Conservation (phyloP, 768 basidiomycete species). For the Leccinum disarticulatum region DNA sequence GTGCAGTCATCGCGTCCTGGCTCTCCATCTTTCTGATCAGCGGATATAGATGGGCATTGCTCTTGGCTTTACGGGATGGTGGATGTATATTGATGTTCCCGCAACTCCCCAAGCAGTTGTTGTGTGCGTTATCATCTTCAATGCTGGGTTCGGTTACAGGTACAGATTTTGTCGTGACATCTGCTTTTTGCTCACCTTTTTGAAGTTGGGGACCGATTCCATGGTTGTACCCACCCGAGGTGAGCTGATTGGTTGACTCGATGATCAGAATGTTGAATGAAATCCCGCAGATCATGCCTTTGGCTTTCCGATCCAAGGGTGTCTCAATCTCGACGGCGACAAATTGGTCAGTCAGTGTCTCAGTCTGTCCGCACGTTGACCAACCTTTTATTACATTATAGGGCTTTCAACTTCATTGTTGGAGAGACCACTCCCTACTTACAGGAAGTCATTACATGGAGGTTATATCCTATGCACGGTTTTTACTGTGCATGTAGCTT, state of each 20-base stretch:
- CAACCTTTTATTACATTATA: constrained; percentile 12
- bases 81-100: constrained; percentile 88
- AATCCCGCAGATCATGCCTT: constrained; percentile 76
- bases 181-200: constrained; percentile 2
- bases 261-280: constrained; percentile 1
- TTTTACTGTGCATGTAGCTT: constrained; percentile 90
- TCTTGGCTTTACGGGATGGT: constrained; percentile 82
- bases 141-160: constrained; percentile 92
- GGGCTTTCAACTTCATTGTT: constrained; percentile 88
- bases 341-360: constrained; percentile 46
- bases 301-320: constrained; percentile 90
- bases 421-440: constrained; percentile 85
- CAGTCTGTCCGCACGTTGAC: not conserved
- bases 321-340: constrained; percentile 93
- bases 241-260: constrained; percentile 25
- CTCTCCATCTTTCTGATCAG: constrained; percentile 6
- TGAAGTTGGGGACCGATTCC: constrained; percentile 81
- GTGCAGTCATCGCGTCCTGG: constrained; percentile 25
- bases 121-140: constrained; percentile 85
- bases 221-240: constrained; percentile 88
- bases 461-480: constrained; percentile 93
- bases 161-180: constrained; percentile 23
- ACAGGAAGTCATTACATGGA: constrained; percentile 87
- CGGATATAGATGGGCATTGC: constrained; percentile 72
- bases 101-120: constrained; percentile 88